Conservation (phyloP, 1,139 yeast genomes). For the Magnusiomyces tetraspermus region DNA sequence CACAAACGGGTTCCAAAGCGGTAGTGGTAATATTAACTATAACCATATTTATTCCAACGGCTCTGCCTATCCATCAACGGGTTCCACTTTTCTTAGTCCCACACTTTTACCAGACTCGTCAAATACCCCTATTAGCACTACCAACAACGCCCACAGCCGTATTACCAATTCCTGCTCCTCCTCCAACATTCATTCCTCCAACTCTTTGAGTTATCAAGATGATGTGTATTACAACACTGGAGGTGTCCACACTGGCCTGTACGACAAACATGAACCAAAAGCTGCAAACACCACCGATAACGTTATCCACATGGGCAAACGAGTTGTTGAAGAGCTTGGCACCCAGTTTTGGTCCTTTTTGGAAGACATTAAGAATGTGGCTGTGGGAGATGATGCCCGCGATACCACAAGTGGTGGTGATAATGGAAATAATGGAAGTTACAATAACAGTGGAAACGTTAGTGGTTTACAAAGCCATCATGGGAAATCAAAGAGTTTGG, state of each 20-base stretch:
- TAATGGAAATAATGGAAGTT: too few relatives aligned
- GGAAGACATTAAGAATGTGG: slow-evolving; percentile 30
- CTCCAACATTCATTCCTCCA: neutral
- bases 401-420: slow-evolving; percentile 12
- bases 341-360: slow-evolving; percentile 32
- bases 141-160: neutral
- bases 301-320: slow-evolving; percentile 27
- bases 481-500: neutral
- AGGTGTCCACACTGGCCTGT: slow-evolving; percentile 3
- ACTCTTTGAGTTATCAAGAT: neutral
- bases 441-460: too few relatives aligned
- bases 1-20: too few relatives aligned
- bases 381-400: slow-evolving; percentile 27
- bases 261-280: neutral
- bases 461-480: neutral
- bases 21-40: neutral
- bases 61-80: neutral
- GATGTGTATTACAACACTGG: neutral
- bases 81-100: neutral
- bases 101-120: neutral
- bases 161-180: neutral
- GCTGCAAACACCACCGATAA: slow-evolving; percentile 15
- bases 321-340: slow-evolving; percentile 31
- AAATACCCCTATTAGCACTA: neutral
- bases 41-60: neutral